A percentile compares a stretch with the other conserved stretches of the same genome.
phyloP scores from a whole-genome alignment of 176 grass and related monocot species.

The Lolium rigidum region DNA sequence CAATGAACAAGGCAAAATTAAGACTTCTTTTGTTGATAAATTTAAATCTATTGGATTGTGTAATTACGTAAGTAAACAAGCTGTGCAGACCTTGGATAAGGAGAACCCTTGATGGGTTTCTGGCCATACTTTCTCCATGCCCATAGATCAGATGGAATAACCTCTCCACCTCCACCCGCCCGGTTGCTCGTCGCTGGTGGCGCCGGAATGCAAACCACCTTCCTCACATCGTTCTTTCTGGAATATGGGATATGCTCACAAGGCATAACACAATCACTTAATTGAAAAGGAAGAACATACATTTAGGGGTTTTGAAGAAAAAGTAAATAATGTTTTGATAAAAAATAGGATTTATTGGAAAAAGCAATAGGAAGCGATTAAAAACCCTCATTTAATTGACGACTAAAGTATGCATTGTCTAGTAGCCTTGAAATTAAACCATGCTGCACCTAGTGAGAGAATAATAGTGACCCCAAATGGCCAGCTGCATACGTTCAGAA shows the following conservation, averaged over 20 bases:
- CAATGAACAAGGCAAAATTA: not conserved
- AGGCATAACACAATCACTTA: not conserved
- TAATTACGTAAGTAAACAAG: not conserved
- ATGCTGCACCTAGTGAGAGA: not conserved
- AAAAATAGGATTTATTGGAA: not conserved
- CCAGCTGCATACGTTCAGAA: not conserved
- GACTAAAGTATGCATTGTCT: not conserved
- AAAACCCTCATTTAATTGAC: not conserved
- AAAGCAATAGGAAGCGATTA: not conserved
- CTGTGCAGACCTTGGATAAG: constrained; percentile 66
- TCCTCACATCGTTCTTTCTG: constrained; percentile 72
- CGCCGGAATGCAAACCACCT: constrained; percentile 76
- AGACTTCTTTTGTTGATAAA: not conserved
- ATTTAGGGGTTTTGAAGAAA: not conserved
- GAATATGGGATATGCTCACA: not conserved
- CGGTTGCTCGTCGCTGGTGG: constrained; percentile 42
- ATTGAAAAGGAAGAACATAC: not conserved
- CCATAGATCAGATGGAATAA: constrained; percentile 75
- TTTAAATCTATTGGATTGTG: not conserved
- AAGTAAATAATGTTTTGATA: not conserved
- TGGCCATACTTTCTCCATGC: constrained; percentile 86
- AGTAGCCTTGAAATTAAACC: not conserved
- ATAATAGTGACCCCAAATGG: not conserved
- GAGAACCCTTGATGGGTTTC: constrained; percentile 84
- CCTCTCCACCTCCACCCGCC: constrained; percentile 64